These are phyloP conservation scores for Cerrena zonata DNA, from an alignment of 1,284 basidiomycete species.

Conservation along the genomic window DNA sequence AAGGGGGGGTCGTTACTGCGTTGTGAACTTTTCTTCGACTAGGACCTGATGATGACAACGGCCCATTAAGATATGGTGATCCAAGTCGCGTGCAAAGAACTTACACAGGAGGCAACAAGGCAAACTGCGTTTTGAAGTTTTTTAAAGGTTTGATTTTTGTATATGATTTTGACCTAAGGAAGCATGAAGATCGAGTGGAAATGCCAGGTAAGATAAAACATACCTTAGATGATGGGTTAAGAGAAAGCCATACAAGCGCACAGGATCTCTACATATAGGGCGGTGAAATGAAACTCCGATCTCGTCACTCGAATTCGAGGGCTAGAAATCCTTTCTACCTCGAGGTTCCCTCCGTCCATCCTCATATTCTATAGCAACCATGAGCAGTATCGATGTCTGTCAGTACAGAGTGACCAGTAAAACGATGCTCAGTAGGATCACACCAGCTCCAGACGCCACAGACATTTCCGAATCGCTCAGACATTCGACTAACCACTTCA, in stretches of 20 bases:
- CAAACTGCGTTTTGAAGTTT: slow-evolving; percentile 60
- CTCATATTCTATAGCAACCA: no score
- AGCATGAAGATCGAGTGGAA: slow-evolving; percentile 10
- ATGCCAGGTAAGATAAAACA: slow-evolving; percentile 15
- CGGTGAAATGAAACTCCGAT: no score
- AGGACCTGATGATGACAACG: slow-evolving; percentile 22
- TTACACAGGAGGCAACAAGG: slow-evolving; percentile 66
- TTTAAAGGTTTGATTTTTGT: slow-evolving; percentile 34
- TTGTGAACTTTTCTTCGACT: slow-evolving; percentile 74
- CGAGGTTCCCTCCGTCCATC: no score
- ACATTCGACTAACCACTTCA: no score
- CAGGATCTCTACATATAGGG: no score
- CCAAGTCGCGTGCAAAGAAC: slow-evolving; percentile 24
- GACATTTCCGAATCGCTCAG: no score
- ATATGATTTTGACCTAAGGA: slow-evolving; percentile 38
- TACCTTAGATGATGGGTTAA: slow-evolving; percentile 44
- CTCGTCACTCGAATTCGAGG: no score
- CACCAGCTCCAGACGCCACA: no score
- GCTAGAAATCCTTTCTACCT: no score
- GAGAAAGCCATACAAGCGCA: slow-evolving; percentile 27
- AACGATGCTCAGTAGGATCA: no score
- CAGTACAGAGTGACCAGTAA: no score
- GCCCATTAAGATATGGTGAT: neutral
- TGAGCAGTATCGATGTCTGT: no score
- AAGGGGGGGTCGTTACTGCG: slow-evolving; percentile 76